These are phyloP conservation scores for Antitrichia curtipendula DNA, from an alignment of 225 moss, liverwort and hornwort genomes.

Conservation along the genomic window DNA sequence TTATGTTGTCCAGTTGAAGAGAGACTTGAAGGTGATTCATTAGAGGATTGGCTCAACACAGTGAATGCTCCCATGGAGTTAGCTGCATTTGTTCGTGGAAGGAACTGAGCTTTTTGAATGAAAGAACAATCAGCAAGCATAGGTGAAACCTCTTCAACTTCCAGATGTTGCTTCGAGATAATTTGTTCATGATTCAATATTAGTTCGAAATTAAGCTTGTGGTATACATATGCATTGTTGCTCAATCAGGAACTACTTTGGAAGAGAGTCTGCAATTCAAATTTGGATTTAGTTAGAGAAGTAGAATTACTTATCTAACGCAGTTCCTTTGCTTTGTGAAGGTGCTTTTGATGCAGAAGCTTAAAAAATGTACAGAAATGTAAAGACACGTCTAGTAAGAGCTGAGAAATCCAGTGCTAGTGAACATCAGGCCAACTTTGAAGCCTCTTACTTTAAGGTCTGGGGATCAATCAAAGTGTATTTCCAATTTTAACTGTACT, in stretches of 20 bases:
- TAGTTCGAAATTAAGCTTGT: background rate
- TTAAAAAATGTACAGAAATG: slow-evolving; percentile 17
- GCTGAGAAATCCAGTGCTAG: background rate
- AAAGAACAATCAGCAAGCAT: background rate
- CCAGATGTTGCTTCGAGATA: background rate
- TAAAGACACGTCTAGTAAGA: slow-evolving; percentile 1
- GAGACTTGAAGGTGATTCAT: slow-evolving; percentile 61
- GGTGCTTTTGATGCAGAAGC: background rate
- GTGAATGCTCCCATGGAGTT: slow-evolving; percentile 85
- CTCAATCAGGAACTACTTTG: background rate
- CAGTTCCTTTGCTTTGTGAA: background rate
- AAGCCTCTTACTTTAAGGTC: background rate
- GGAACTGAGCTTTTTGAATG: background rate
- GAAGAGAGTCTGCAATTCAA: background rate
- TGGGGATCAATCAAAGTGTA: slow-evolving; percentile 7
- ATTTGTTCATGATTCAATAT: background rate
- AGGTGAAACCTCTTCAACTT: slow-evolving; percentile 1
- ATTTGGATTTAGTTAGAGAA: background rate
- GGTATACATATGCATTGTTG: background rate
- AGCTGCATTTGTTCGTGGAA: slow-evolving; percentile 78
- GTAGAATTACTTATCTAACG: background rate
- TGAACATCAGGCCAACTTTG: background rate
- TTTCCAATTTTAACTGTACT: background rate
- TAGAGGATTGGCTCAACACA: slow-evolving; percentile 78
- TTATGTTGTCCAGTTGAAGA: slow-evolving; percentile 56